Evolutionary conservation across 352 stramenopile genomes (phyloP), one percentile per base, ranked within the genome.

Genomic region (Pythium biforme): DNA sequence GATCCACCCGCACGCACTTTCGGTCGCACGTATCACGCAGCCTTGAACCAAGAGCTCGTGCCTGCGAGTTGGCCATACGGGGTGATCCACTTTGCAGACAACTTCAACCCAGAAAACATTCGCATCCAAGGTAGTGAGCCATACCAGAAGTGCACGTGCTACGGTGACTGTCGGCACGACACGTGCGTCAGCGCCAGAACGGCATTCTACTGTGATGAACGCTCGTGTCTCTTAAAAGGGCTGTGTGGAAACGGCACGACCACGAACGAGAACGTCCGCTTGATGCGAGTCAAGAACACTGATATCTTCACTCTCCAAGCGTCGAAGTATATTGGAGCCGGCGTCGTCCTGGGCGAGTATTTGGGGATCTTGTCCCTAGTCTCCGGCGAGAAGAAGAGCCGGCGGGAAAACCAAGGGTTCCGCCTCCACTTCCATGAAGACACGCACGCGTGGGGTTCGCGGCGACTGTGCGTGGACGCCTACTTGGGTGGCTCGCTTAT

Each of bases 61-160:
- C 51, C 51, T 7, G 51, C 51, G 4, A 31, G 51, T 12, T 58
- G 31, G 31, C 52, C 52, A n/a, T 25, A 40, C 3, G 11, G 4
- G 22, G 37, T 59, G 9, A 34, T 59, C 0, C 52, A 59, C 12
- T n/a, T 59, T 1, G 23, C 26, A 10, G 52, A 49, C 34, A 59
- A 59, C 52, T 59, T 33, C 52, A 59, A 59, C 25, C 37, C 22
- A 3, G 37, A 50, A 1, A 31, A 59, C 37, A 59, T 59, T 25
- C 23, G 25, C 22, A 29, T 40, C 5, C 34, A 20, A 20, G 34
- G 52, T 3, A 39, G 39, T 17, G 52, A 26, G 14, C 20, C 52
- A 19, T 59, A 25, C 25, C 34, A 37, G 14, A 47, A 49, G 12
- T 59, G 52, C 25, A 11, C 3, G 2, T 59, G 52, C 25, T n/a